Percentiles rank a stretch among this genome's conserved stretches.
These are phyloP conservation scores for Falciphora oryzae DNA, from an alignment of 2,329 filamentous ascomycete species.

Conservation along the genomic window DNA sequence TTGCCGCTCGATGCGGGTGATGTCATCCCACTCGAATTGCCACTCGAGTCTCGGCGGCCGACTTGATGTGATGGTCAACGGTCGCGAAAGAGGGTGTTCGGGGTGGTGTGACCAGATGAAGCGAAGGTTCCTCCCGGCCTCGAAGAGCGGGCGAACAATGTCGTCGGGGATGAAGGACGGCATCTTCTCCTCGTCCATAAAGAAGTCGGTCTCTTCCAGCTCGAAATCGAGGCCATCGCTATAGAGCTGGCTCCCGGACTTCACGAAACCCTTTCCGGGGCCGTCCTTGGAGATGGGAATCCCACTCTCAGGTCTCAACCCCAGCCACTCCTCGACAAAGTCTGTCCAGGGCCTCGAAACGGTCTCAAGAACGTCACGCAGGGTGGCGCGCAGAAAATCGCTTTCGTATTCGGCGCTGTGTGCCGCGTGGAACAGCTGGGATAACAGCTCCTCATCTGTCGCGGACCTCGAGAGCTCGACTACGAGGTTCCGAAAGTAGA, in stretches of 20 bases:
- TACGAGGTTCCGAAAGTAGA: slow-evolving; percentile 46
- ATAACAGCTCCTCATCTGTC: slow-evolving; percentile 57
- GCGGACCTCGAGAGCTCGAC: slow-evolving; percentile 36
- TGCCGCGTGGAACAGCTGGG: slow-evolving; percentile 55
- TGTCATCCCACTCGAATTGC: slow-evolving; percentile 66
- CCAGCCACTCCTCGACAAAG: slow-evolving; percentile 66
- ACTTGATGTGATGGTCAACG: slow-evolving; percentile 38
- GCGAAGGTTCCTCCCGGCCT: slow-evolving; percentile 70
- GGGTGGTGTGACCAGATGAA: slow-evolving; percentile 67
- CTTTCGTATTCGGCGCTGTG: slow-evolving; percentile 60
- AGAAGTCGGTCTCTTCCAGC: slow-evolving; percentile 52
- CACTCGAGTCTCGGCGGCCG: slow-evolving; percentile 57
- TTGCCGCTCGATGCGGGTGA: slow-evolving; percentile 56
- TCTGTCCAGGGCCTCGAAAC: slow-evolving; percentile 29
- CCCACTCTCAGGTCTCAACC: slow-evolving; percentile 54
- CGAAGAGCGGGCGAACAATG: slow-evolving; percentile 66
- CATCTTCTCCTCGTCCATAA: slow-evolving; percentile 59
- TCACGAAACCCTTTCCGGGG: slow-evolving; percentile 53
- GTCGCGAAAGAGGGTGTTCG: slow-evolving; percentile 58
- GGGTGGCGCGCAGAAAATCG: slow-evolving; percentile 53
- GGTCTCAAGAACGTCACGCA: slow-evolving; percentile 56
- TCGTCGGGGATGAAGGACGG: slow-evolving; percentile 67
- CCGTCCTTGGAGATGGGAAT: slow-evolving; percentile 46
- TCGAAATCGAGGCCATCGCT: slow-evolving; percentile 55
- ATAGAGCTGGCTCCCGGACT: slow-evolving; percentile 47